Conservation (phyloP, 495 filamentous ascomycete genomes). For the Neurospora cerealis region DNA sequence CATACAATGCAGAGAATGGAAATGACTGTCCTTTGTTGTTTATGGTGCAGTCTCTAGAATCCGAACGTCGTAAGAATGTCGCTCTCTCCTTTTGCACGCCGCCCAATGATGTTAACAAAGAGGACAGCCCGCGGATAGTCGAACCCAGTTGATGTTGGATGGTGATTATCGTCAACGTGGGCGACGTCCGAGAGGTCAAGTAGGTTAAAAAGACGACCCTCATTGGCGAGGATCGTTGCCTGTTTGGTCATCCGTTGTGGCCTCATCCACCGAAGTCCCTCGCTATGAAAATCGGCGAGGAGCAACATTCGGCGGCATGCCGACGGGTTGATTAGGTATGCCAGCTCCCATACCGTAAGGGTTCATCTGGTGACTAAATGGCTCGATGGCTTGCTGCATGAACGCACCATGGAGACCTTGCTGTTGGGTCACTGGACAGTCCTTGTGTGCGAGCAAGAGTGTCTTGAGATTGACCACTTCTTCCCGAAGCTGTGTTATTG, state of each 20-base stretch:
- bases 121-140: not conserved
- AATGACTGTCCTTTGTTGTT: not conserved
- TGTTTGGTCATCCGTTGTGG: not conserved
- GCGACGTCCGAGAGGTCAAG: not conserved
- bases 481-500: constrained; percentile 76
- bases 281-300: constrained; percentile 40
- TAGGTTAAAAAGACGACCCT: not conserved
- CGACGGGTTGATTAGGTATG: constrained; percentile 44
- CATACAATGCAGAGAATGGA: not conserved
- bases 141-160: not conserved
- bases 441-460: constrained; percentile 86
- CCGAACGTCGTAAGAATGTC: not conserved
- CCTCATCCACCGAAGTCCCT: not conserved
- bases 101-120: not conserved
- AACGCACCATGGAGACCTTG: constrained; percentile 66
- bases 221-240: not conserved
- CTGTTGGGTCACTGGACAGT: constrained; percentile 84
- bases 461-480: constrained; percentile 95
- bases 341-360: constrained; percentile 58
- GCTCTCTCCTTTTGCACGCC: not conserved
- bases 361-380: constrained; percentile 51
- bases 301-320: constrained; percentile 21
- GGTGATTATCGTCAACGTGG: not conserved
- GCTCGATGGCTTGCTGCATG: constrained; percentile 45
- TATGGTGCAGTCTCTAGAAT: not conserved